phyloP scores from a whole-genome alignment of 1,284 basidiomycete species.

The Caloboletus firmus region DNA sequence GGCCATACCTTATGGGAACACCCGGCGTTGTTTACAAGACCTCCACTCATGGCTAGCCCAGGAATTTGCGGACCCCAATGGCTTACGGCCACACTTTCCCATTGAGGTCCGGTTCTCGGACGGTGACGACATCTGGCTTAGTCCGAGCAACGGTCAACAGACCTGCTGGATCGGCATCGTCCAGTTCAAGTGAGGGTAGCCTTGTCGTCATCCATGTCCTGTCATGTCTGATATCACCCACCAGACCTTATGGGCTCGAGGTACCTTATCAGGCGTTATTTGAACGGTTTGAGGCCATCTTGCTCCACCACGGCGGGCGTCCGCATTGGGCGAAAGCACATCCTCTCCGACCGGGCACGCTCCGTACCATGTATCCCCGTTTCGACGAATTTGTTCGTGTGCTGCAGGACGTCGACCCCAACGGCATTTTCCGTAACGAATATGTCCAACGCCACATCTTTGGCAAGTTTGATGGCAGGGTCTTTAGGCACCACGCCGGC shows the following conservation, averaged over 20 bases:
- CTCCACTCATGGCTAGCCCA: constrained; percentile 74
- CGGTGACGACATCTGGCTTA: constrained; percentile 91
- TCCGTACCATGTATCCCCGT: constrained; percentile 76
- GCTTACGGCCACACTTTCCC: constrained; percentile 88
- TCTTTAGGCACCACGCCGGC: constrained; percentile 48
- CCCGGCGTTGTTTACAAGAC: constrained; percentile 69
- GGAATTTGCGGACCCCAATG: constrained; percentile 67
- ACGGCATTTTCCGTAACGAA: constrained; percentile 78
- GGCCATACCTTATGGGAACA: constrained; percentile 76
- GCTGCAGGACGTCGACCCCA: constrained; percentile 75
- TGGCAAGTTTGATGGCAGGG: constrained; percentile 52
- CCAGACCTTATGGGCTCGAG: constrained; percentile 84
- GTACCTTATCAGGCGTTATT: constrained; percentile 89
- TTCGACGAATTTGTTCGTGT: constrained; percentile 81
- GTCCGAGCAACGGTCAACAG: constrained; percentile 76
- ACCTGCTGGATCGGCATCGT: constrained; percentile 97
- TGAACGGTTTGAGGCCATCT: constrained; percentile 74
- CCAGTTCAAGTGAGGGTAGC: constrained; percentile 78
- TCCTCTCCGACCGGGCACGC: constrained; percentile 62
- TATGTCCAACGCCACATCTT: constrained; percentile 77
- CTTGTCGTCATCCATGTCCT: constrained; percentile 5
- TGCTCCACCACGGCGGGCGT: constrained; percentile 74
- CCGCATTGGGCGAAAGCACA: constrained; percentile 99
- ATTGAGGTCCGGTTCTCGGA: constrained; percentile 92
- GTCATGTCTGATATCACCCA: constrained; percentile 1